These are phyloP conservation scores for Fusarium vanettenii DNA, from an alignment of 2,329 filamentous ascomycete genomes.

Conservation along the genomic window DNA sequence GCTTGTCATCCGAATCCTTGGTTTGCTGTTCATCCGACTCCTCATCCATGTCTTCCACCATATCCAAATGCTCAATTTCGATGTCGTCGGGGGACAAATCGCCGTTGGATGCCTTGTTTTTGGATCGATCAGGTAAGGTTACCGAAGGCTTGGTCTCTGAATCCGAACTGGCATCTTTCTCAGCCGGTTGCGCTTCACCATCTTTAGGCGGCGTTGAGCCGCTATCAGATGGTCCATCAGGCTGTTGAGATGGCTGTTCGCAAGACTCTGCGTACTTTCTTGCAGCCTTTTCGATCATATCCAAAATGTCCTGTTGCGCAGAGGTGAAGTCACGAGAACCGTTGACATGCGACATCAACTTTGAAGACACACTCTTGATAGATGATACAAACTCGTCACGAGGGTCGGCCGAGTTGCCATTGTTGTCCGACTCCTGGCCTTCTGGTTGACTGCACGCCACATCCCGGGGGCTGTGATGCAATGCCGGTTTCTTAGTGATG, in stretches of 20 bases:
- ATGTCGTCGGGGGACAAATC: constrained; percentile 61
- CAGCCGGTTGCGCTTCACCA: constrained; percentile 7
- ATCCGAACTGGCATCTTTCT: neutral
- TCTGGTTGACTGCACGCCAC: constrained; percentile 23
- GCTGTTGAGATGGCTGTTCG: constrained; percentile 36
- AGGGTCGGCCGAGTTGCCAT: constrained; percentile 37
- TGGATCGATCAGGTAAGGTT: constrained; percentile 4
- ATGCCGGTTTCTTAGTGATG: constrained; percentile 50
- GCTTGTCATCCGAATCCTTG: constrained; percentile 23
- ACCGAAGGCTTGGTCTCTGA: constrained; percentile 1
- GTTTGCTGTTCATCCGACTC: constrained; percentile 40
- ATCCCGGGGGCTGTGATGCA: constrained; percentile 40
- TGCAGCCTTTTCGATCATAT: constrained; percentile 63
- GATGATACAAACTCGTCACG: constrained; percentile 45
- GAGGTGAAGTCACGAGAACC: constrained; percentile 49
- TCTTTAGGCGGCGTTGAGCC: constrained; percentile 6
- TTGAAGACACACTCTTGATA: constrained; percentile 55
- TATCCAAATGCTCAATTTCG: constrained; percentile 56
- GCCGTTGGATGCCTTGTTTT: constrained; percentile 21
- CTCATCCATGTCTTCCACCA: constrained; percentile 40
- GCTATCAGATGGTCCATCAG: constrained; percentile 22
- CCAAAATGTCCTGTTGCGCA: constrained; percentile 60
- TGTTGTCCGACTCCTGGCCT: constrained; percentile 34
- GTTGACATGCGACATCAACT: constrained; percentile 56
- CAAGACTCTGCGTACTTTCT: constrained; percentile 60